Conservation (phyloP, 192 early-diverging fungal species). For the Chytriomyces confervae region DNA sequence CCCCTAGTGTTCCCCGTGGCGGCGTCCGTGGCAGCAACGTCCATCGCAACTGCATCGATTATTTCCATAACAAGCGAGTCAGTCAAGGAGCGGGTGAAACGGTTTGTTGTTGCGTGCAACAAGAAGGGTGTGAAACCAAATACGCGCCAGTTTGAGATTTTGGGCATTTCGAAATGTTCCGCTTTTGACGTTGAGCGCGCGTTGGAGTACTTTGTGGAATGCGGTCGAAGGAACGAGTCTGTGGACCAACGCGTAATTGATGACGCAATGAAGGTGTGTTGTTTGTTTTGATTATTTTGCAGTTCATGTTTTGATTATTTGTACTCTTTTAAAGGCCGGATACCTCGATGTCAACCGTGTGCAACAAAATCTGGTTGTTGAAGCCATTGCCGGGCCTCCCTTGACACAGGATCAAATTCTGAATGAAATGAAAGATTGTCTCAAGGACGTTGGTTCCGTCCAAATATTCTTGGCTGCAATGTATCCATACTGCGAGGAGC, state of each 20-base stretch:
- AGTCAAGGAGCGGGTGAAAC: background rate
- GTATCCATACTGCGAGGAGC: background rate
- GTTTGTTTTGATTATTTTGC: background rate
- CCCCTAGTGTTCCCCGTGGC: no score
- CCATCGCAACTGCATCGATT: no score
- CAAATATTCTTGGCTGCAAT: background rate
- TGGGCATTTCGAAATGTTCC: background rate
- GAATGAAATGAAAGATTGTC: background rate
- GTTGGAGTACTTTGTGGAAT: background rate
- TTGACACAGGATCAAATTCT: background rate
- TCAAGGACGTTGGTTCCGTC: background rate
- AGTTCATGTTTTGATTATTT: background rate
- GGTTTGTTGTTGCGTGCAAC: background rate
- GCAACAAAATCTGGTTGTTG: background rate
- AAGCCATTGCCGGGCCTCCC: background rate
- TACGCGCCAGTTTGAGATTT: background rate
- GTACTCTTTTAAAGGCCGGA: background rate
- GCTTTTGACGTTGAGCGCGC: background rate
- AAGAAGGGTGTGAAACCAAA: background rate
- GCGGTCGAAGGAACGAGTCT: background rate
- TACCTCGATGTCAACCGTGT: background rate
- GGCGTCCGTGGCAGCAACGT: no score
- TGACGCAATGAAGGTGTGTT: background rate
- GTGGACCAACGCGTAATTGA: background rate
- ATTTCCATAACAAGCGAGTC: no score